Percentiles rank a stretch among this genome's conserved stretches.
These are phyloP conservation scores for Calendula officinalis DNA, from an alignment of 129 eudicot species.

Conservation along the genomic window DNA sequence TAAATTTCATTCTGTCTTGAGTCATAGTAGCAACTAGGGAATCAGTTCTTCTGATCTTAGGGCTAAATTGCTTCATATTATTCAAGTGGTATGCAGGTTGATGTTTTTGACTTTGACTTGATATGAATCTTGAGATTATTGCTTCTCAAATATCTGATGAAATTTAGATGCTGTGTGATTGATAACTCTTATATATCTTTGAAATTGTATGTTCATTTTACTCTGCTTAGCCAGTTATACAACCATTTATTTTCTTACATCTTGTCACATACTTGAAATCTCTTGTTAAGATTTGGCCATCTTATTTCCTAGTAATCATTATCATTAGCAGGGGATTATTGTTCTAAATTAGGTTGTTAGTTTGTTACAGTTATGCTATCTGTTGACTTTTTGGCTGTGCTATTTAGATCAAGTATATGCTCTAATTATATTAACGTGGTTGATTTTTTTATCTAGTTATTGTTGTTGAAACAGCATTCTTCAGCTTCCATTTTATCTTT, in stretches of 20 bases:
- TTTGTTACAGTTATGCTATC: not conserved
- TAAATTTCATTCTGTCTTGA: constrained; percentile 21
- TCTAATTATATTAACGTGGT: not conserved
- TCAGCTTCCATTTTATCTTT: no score
- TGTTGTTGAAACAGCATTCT: not conserved
- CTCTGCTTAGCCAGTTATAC: not conserved
- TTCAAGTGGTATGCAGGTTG: constrained; percentile 10
- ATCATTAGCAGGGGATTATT: not conserved
- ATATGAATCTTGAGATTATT: not conserved
- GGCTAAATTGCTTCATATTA: not conserved
- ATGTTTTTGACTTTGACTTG: not conserved
- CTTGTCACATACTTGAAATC: not conserved
- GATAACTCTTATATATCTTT: not conserved
- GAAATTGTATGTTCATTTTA: not conserved
- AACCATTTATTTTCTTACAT: not conserved
- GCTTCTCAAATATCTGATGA: not conserved
- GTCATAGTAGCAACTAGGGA: constrained; percentile 13
- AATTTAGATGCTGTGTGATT: constrained; percentile 4
- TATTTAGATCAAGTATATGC: constrained; percentile 4
- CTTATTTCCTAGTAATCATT: not conserved
- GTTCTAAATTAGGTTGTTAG: not conserved
- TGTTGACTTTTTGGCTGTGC: not conserved
- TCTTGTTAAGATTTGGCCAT: not conserved
- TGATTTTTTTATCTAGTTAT: not conserved
- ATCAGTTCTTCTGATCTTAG: constrained; percentile 15